These are phyloP conservation scores for Arthonia radiata DNA, from an alignment of 495 filamentous ascomycete species.

Conservation along the genomic window DNA sequence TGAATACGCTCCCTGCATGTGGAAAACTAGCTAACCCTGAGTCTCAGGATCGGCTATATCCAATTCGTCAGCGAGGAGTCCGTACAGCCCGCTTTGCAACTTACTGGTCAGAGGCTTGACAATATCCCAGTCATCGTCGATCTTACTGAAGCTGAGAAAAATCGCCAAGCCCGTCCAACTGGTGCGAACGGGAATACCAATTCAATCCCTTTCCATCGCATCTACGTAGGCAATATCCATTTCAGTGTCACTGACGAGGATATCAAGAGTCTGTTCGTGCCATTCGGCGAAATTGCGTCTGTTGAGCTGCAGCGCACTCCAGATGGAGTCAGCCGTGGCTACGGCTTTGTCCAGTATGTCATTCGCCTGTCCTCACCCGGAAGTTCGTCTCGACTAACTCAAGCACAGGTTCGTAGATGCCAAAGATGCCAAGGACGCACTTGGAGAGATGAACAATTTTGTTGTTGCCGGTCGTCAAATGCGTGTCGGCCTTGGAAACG, in stretches of 20 bases:
- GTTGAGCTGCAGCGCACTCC: constrained; percentile 94
- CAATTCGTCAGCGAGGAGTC: constrained; percentile 96
- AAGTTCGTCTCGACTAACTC: constrained; percentile 2
- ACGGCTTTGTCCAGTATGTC: constrained; percentile 96
- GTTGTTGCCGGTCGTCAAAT: constrained; percentile 95
- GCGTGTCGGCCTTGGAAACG: constrained; percentile 96
- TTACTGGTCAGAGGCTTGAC: constrained; percentile 96
- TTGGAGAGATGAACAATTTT: constrained; percentile 99
- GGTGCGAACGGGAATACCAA: constrained; percentile 40
- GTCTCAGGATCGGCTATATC: constrained; percentile 85
- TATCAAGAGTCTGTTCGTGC: constrained; percentile 88
- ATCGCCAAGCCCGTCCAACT: constrained; percentile 76
- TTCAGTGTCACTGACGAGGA: constrained; percentile 98
- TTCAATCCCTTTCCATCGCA: constrained; percentile 84
- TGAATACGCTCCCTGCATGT: constrained; percentile 10
- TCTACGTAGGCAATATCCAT: constrained; percentile 99
- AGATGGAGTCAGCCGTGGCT: constrained; percentile 70
- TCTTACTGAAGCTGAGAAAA: constrained; percentile 97
- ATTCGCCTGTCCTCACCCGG: not conserved
- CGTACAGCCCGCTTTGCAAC: constrained; percentile 77
- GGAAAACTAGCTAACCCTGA: constrained; percentile 13
- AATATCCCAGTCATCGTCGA: constrained; percentile 97
- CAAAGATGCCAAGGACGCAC: constrained; percentile 67
- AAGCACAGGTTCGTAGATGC: constrained; percentile 64
- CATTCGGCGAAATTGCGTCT: constrained; percentile 93